Conservation (phyloP, 495 filamentous ascomycete genomes). For the Cryomyces antarcticus region DNA sequence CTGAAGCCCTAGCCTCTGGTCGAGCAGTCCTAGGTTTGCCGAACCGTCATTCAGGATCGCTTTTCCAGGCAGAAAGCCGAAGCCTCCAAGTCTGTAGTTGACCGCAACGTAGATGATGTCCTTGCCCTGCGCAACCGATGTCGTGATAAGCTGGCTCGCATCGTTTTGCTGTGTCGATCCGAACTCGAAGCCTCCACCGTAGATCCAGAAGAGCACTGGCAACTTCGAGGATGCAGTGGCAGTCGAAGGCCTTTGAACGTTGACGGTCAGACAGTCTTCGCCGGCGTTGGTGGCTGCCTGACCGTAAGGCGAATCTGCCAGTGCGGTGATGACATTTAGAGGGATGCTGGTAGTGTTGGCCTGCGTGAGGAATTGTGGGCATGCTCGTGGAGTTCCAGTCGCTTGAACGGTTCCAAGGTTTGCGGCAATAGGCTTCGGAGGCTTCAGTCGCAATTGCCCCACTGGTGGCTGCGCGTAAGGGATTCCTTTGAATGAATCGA, state of each 20-base stretch:
- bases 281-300: constrained; percentile 18
- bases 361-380: constrained; percentile 25
- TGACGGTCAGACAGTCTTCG: constrained; percentile 46
- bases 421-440: constrained; percentile 31
- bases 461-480: constrained; percentile 42
- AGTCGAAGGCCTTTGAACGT: constrained; percentile 37
- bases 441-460: constrained; percentile 34
- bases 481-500: constrained; percentile 34
- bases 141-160: constrained; percentile 28
- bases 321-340: constrained; percentile 26
- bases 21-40: constrained; percentile 24
- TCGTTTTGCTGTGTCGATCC: constrained; percentile 42
- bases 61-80: constrained; percentile 36
- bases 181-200: constrained; percentile 43
- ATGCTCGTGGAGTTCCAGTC: constrained; percentile 9
- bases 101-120: constrained; percentile 35
- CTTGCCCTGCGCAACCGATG: constrained; percentile 10
- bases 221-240: constrained; percentile 33
- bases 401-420: constrained; percentile 13
- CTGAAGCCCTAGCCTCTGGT: constrained; percentile 16
- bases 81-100: constrained; percentile 41
- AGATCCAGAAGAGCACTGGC: constrained; percentile 51
- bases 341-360: constrained; percentile 21
- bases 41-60: constrained; percentile 46
- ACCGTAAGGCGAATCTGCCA: constrained; percentile 37